Percentiles rank a stretch among this genome's conserved stretches.
phyloP scores from a whole-genome alignment of 805 yeast species.

The Ogataea zsoltii region DNA sequence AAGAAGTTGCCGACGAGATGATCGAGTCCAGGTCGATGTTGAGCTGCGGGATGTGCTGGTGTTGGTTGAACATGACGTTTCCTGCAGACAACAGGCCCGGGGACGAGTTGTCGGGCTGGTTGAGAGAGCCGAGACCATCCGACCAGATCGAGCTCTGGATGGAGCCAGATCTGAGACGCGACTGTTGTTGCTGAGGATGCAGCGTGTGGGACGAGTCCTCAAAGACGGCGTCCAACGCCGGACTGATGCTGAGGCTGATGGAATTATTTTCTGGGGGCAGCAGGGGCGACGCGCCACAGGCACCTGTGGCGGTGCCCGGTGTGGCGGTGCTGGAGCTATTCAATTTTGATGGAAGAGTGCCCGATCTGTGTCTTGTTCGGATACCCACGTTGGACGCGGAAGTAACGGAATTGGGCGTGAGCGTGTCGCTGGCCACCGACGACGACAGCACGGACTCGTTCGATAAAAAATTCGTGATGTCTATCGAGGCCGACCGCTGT shows the following conservation, averaged over 20 bases:
- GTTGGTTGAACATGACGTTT: constrained; percentile 15
- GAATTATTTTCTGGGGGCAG: constrained; percentile 16
- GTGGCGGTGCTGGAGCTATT: constrained; percentile 23
- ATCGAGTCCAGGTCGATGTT: constrained; percentile 28
- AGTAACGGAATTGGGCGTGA: constrained; percentile 19
- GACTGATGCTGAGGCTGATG: constrained; percentile 24
- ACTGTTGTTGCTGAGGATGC: constrained; percentile 13
- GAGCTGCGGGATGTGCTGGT: constrained; percentile 28
- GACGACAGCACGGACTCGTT: constrained; percentile 14
- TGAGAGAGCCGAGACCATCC: constrained; percentile 37
- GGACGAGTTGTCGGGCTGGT: constrained; percentile 19
- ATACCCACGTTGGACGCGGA: constrained; percentile 39
- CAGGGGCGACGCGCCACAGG: constrained; percentile 22
- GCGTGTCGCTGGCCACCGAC: constrained; percentile 13
- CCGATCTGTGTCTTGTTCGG: constrained; percentile 69
- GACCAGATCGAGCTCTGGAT: constrained; percentile 62
- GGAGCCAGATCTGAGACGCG: constrained; percentile 57
- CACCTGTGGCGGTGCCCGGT: too few species aligned
- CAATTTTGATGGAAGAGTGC: constrained; percentile 72
- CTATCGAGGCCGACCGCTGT: constrained; percentile 21
- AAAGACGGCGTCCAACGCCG: constrained; percentile 29
- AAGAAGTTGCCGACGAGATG: constrained; percentile 24
- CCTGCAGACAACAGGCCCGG: constrained; percentile 19
- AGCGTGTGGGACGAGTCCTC: constrained; percentile 23
- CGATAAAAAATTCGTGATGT: constrained; percentile 17